Conservation (phyloP, 805 yeast genomes). For the Kodamaea lidongshanica region DNA sequence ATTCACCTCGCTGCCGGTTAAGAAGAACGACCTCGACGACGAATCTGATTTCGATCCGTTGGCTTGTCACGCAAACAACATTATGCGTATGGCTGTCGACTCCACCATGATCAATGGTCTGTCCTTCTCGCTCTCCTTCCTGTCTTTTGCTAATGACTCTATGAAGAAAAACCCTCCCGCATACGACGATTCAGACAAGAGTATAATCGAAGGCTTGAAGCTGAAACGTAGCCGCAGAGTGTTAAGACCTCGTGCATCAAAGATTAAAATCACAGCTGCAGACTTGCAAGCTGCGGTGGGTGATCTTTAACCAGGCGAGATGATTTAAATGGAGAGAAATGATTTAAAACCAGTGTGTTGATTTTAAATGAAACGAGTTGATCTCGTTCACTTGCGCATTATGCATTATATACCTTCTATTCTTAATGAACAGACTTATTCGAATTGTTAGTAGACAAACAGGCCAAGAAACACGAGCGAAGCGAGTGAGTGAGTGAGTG, state of each 20-base stretch:
- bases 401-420: too few species aligned
- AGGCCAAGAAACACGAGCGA: too few species aligned
- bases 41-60: conserved; percentile 30
- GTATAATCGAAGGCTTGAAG: conserved; percentile 15
- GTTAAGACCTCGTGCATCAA: conserved; percentile 16
- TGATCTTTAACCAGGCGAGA: conserved; percentile 2
- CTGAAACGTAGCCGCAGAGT: conserved; percentile 11
- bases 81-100: conserved; percentile 43
- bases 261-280: conserved; percentile 33
- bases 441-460: too few species aligned
- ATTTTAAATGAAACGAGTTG: too few species aligned
- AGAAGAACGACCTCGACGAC: conserved; percentile 9
- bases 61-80: conserved; percentile 43
- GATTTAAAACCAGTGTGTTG: too few species aligned
- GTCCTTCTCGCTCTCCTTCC: conserved; percentile 31
- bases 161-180: conserved; percentile 15
- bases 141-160: conserved; percentile 32
- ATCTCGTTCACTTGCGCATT: too few species aligned
- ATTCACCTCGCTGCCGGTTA: not conserved
- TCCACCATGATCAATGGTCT: conserved; percentile 42
- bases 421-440: too few species aligned
- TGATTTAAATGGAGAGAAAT: not conserved
- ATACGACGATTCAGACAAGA: conserved; percentile 17
- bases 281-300: conserved; percentile 30
- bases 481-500: too few species aligned